Evolutionary conservation across 805 yeast species (phyloP), one percentile per base, ranked within the genome.

Genomic region (Phaffomyces opuntiae): DNA sequence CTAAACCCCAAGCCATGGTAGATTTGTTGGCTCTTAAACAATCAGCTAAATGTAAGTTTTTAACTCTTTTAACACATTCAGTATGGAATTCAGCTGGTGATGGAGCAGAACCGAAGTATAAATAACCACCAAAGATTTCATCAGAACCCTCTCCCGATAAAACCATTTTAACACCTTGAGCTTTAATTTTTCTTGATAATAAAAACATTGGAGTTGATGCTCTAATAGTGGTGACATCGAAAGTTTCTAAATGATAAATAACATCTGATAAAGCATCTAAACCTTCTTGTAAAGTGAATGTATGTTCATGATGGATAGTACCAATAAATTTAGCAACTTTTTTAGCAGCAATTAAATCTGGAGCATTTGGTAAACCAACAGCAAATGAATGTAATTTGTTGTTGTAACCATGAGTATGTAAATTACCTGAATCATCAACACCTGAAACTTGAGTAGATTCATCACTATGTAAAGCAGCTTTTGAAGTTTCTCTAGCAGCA

Each of bases 1-100:
- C 99, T 53, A 93, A 78, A 68, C 99, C 99, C 99, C 99, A 93
- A 38, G 99, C 98, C 96, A 93, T 87, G 49, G 99, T 93, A 32
- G 97, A 90, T 73, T 93, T 93, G 86, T 93, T 93, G 54, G 99
- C 99, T 70, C 99, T 84, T 66, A 93, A 74, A 75, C 98, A 91
- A 74, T 93, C 99, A 51, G 98, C 88, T 57, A 81, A 81, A 70
- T 93, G 96, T 70, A 93, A 77, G 91, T 93, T 90, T 77, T 93
- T 88, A 59, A 93, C 97, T 68, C 99, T 80, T 73, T 84, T 76
- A 52, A 93, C 96, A 70, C 95, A 86, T 74, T 93, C 99, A 51
- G 80, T 73, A 71, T 93, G 98, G 89, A 93, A 93, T 60, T 88
- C 99, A 47, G 73, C 74, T 44, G 96, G 83, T 49, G 85, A 74